Evolutionary conservation across 2,329 filamentous ascomycete genomes (phyloP), one percentile per base, ranked within the genome.

Genomic region (Colletotrichum sp.): DNA sequence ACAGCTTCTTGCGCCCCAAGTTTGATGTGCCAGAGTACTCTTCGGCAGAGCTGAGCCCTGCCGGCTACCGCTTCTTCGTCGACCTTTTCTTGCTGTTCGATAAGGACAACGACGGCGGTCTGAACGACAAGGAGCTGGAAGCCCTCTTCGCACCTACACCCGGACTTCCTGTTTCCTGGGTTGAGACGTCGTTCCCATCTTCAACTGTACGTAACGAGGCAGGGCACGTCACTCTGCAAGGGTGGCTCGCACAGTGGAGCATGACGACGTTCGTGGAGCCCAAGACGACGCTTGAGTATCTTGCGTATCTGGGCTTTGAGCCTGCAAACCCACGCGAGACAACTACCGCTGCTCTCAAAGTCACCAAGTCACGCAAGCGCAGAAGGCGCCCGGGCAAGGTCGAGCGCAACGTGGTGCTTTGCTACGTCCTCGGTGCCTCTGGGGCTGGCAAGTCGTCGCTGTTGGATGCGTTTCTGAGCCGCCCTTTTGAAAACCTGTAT

Each of bases 181-280:
- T 92, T 1, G 96, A 98, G 77, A 94, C 94, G 2, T 94, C 92
- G 1, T 99, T 99, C 81, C 97, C 97, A 3, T 96, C 94, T 1
- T 98, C 95, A 28, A 98, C 97, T 0, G 96, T 98, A 21, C 93
- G 95, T 56, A 98, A 98, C 81, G 97, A 99, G 84, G 95, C 95
- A 10, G 97, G 97, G 0, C 92, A 98, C 82, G 96, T 99, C 76
- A 99, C 97, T 2, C 88, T 99, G 5, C 97, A 99, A 84, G 97
- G 97, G 3, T 99, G 97, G 97, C 91, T 99, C 48, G 97, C 97
- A 5, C 97, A 99, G 81, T 99, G 97, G 97, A 98, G 96, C 83
- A 99, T 99, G 97, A 99, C 97, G 1, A 99, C 97, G 0, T 99
- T 98, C 80, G 92, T 97, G 75, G 96, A 97, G 72, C 96, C 97